A percentile compares a stretch with the other conserved stretches of the same genome.
phyloP scores from a whole-genome alignment of 139 green algal species.

The Limnomonas spitsbergensis region DNA sequence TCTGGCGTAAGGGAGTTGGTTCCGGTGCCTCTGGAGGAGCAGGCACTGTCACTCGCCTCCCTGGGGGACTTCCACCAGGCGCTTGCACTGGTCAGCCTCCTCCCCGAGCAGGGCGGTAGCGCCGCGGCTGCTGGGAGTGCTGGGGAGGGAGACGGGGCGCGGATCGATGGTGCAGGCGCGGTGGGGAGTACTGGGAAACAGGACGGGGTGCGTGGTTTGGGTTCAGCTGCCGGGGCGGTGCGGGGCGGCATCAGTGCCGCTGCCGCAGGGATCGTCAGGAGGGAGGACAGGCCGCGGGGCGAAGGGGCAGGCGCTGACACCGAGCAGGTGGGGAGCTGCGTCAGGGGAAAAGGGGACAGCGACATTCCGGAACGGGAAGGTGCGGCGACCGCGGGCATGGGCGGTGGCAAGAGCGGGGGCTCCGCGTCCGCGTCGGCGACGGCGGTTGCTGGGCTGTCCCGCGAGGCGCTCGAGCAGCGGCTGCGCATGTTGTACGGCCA shows the following conservation, averaged over 20 bases:
- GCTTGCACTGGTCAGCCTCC: slow-evolving; percentile 50
- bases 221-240: no score
- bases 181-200: no score
- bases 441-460: no score
- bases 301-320: not conserved
- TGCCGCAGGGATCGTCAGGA: no score
- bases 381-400: not conserved
- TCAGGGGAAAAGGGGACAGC: no score
- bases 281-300: not conserved
- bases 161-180: no score
- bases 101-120: slow-evolving; percentile 35
- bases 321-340: no score
- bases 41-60: slow-evolving; percentile 61
- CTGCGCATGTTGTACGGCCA: slow-evolving; percentile 67
- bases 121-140: no score
- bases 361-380: no score
- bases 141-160: no score
- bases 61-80: slow-evolving; percentile 62
- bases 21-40: slow-evolving; percentile 45
- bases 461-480: slow-evolving; percentile 43
- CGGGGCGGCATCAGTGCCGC: no score
- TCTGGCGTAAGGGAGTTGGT: slow-evolving; percentile 29
- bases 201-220: no score
- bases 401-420: not conserved
- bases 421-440: not conserved